These are phyloP conservation scores for Primulina tabacum DNA, from an alignment of 257 asterid genomes.

Conservation along the genomic window DNA sequence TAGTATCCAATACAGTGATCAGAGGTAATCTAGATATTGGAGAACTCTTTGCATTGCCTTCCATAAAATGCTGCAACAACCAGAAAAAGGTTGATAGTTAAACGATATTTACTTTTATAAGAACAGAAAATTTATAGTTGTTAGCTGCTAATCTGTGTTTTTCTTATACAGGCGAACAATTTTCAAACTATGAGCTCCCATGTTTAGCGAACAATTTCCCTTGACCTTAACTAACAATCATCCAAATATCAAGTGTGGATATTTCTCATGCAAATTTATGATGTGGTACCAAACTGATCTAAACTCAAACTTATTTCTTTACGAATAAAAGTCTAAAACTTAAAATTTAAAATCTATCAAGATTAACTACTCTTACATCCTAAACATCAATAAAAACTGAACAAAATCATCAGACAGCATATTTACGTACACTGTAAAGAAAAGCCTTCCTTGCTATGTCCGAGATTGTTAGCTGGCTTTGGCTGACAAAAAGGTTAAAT, in stretches of 20 bases:
- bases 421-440: slow-evolving; percentile 82
- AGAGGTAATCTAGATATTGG: slow-evolving; percentile 96
- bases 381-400: slow-evolving; percentile 7
- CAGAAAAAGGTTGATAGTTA: slow-evolving; percentile 33
- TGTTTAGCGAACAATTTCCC: not conserved
- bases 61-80: slow-evolving; percentile 91
- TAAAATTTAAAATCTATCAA: slow-evolving; percentile 1
- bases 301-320: slow-evolving; percentile 13
- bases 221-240: slow-evolving; percentile 11
- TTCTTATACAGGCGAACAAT: not conserved
- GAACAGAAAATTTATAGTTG: not conserved
- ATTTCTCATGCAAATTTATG: slow-evolving; percentile 10
- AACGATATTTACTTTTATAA: slow-evolving; percentile 17
- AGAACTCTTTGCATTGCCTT: slow-evolving; percentile 95
- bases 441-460: slow-evolving; percentile 98
- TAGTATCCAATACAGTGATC: slow-evolving; percentile 69
- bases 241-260: slow-evolving; percentile 13
- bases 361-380: slow-evolving; percentile 12
- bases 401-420: slow-evolving; percentile 20
- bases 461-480: slow-evolving; percentile 87
- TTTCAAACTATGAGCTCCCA: not conserved
- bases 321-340: slow-evolving; percentile 8
- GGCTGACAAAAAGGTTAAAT: slow-evolving; percentile 49
- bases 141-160: not conserved
- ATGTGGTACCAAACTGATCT: slow-evolving; percentile 2